Evolutionary conservation across 768 basidiomycete species (phyloP), one percentile per base, ranked within the genome.

Genomic region (Suillus tomentosus): DNA sequence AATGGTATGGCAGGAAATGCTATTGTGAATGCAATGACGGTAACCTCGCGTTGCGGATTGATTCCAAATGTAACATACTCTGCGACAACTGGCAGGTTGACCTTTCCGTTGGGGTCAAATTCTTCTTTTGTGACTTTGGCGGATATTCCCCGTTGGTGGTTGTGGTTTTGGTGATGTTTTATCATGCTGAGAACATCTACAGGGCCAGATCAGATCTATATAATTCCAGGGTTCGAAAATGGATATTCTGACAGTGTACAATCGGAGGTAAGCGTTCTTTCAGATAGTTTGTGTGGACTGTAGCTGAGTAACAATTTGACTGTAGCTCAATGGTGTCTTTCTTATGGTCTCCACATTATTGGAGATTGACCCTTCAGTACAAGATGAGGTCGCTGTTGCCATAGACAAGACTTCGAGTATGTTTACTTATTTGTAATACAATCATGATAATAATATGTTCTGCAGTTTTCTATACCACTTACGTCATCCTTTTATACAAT

Each of bases 11-110:
- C 22, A 3, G 67, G 68, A 14, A 62, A 62, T 53, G 55, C 59
- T 0, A 62, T 60, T 11, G 68, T 69, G 15, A 64, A 63, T 43
- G 67, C 68, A 14, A 69, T 61, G 14, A 61, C 60, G 17, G 19
- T 69, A 48, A 48, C 56, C 51, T 57, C 67, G 19, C 39, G 4
- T 34, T 68, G 68, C 57, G 58, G 58, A 13, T 24, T 60, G 39
- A 22, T 60, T 27, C 31, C 58, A 10, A 42, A 60, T 31, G 27
- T 60, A 3, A 40, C 58, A n/a, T 50, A 50, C 24, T 50, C 7
- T 24, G 24, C 14, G n/a, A n/a, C n/a, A n/a, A n/a, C n/a, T n/a
- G n/a, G n/a, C n/a, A n/a, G n/a, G n/a, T n/a, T n/a, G n/a, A n/a
- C n/a, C n/a, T n/a, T n/a, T n/a, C n/a, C n/a, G n/a, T n/a, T n/a